Conservation (phyloP, 2,329 filamentous ascomycete species). For the Incumbomyces delicatus region DNA sequence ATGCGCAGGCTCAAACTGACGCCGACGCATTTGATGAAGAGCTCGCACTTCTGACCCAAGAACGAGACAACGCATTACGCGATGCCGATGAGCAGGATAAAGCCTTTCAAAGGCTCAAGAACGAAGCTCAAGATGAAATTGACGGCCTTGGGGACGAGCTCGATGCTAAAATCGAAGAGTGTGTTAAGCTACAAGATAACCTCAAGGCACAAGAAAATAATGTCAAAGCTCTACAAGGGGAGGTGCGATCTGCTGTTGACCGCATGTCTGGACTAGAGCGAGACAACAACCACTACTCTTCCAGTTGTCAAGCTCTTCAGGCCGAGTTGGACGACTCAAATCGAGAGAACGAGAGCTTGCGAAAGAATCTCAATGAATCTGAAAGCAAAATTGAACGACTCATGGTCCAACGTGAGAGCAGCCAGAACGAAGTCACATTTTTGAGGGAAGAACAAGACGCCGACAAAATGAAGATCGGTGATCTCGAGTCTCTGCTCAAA, state of each 20-base stretch:
- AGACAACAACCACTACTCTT: slow-evolving; percentile 68
- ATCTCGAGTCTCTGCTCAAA: slow-evolving; percentile 74
- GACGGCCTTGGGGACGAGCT: slow-evolving; percentile 53
- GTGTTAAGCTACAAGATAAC: slow-evolving; percentile 59
- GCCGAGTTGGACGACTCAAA: slow-evolving; percentile 74
- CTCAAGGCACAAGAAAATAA: slow-evolving; percentile 72
- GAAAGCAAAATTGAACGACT: slow-evolving; percentile 82
- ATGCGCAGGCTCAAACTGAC: slow-evolving; percentile 68
- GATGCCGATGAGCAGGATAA: slow-evolving; percentile 57
- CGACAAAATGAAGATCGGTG: slow-evolving; percentile 96
- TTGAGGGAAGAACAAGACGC: slow-evolving; percentile 90
- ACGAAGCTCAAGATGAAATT: slow-evolving; percentile 51
- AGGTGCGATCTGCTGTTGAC: slow-evolving; percentile 87
- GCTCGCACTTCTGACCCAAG: slow-evolving; percentile 64
- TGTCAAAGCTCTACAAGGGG: slow-evolving; percentile 80
- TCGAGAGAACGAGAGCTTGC: slow-evolving; percentile 74
- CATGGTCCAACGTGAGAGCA: slow-evolving; percentile 83
- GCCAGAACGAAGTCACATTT: slow-evolving; percentile 88
- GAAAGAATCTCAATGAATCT: slow-evolving; percentile 71
- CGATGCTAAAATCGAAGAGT: slow-evolving; percentile 62
- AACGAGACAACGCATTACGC: slow-evolving; percentile 76
- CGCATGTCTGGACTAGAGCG: slow-evolving; percentile 80
- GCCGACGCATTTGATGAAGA: slow-evolving; percentile 71
- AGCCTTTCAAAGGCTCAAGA: slow-evolving; percentile 40
- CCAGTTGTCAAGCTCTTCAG: slow-evolving; percentile 72